These are phyloP conservation scores for Phytophthora constricta DNA, from an alignment of 352 stramenopile species.

Conservation along the genomic window DNA sequence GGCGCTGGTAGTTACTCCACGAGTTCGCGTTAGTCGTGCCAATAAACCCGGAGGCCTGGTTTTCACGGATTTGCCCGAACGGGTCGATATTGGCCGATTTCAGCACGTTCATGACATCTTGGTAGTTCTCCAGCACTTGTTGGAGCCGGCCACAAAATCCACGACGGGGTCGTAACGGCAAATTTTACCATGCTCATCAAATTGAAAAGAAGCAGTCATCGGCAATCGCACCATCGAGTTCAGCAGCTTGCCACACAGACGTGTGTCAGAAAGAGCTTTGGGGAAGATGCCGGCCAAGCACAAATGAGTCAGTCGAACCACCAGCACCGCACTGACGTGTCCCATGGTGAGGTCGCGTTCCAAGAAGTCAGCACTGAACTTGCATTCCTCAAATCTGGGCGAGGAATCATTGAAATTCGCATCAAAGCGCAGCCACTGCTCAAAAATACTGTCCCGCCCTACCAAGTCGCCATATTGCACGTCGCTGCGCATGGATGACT, in stretches of 20 bases:
- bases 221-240: conserved; percentile 16
- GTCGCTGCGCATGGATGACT: conserved; percentile 20
- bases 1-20: too few relatives aligned
- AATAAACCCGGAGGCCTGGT: too few relatives aligned
- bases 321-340: conserved; percentile 13
- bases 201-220: conserved; percentile 30
- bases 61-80: conserved; percentile 21
- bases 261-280: not conserved
- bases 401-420: conserved; percentile 10
- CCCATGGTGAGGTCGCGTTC: conserved; percentile 8
- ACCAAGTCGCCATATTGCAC: conserved; percentile 23
- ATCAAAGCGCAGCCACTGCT: conserved; percentile 26
- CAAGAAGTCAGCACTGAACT: conserved; percentile 14
- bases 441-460: conserved; percentile 21
- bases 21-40: too few relatives aligned
- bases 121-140: conserved; percentile 20
- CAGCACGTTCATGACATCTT: conserved; percentile 25
- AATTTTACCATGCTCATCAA: conserved; percentile 37
- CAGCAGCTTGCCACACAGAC: conserved; percentile 26
- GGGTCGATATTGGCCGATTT: conserved; percentile 29
- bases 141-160: conserved; percentile 34
- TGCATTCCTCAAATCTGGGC: conserved; percentile 10
- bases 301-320: conserved; percentile 12
- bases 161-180: conserved; percentile 21
- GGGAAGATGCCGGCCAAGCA: conserved; percentile 26